phyloP scores from a whole-genome alignment of 768 basidiomycete species.

The Kwoniella sp. region DNA sequence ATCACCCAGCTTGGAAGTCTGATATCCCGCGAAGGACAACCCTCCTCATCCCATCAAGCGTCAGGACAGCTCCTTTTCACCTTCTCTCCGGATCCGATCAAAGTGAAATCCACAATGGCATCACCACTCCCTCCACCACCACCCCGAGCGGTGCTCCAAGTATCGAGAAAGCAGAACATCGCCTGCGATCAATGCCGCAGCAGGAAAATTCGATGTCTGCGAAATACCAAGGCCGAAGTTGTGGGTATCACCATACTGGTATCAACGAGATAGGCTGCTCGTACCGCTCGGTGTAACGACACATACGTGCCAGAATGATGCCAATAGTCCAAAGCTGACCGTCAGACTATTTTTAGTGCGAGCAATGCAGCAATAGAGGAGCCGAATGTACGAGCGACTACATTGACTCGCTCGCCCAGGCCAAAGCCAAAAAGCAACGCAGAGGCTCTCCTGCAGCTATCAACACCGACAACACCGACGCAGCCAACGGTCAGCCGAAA shows the following conservation, averaged over 20 bases:
- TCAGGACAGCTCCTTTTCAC: too few species aligned
- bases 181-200: conserved; percentile 81
- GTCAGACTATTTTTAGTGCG: conserved; percentile 24
- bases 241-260: conserved; percentile 21
- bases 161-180: conserved; percentile 76
- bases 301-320: neutral
- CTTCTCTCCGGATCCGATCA: neutral
- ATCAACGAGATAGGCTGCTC: neutral
- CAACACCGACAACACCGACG: neutral
- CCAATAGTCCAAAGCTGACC: neutral
- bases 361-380: conserved; percentile 33
- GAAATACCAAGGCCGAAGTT: conserved; percentile 25
- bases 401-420: conserved; percentile 37
- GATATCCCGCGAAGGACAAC: too few species aligned
- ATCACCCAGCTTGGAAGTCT: too few species aligned
- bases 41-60: too few species aligned
- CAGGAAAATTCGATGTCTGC: conserved; percentile 45
- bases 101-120: neutral
- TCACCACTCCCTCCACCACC: conserved; percentile 1
- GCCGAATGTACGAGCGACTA: conserved; percentile 39
- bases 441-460: conserved; percentile 1
- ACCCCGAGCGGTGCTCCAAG: conserved; percentile 28
- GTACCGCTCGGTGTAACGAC: neutral
- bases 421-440: conserved; percentile 25
- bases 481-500: neutral